phyloP scores from a whole-genome alignment of 208 protist genomes.

The Endotrypanum monterogeii region DNA sequence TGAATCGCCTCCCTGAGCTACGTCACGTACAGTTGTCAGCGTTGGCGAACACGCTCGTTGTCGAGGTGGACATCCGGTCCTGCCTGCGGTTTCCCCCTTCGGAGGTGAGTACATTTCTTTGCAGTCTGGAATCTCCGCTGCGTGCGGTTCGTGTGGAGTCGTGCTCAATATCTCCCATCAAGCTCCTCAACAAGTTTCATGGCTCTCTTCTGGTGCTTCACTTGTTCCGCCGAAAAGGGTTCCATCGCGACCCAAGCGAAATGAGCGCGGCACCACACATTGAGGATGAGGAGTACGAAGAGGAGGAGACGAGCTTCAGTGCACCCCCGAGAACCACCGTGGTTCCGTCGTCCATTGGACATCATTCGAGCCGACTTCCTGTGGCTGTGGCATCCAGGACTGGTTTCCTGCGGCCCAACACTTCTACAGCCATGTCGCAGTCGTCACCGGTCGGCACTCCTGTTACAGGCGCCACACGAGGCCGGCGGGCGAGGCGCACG shows the following conservation, averaged over 20 bases:
- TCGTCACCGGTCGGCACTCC: not conserved
- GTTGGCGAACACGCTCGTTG: constrained; percentile 4
- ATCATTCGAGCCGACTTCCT: not conserved
- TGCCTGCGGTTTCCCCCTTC: constrained; percentile 17
- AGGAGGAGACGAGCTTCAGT: constrained; percentile 5
- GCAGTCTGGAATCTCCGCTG: constrained; percentile 11
- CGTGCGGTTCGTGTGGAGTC: constrained; percentile 19
- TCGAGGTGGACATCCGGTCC: constrained; percentile 21
- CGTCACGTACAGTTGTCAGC: constrained; percentile 19
- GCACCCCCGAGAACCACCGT: not conserved
- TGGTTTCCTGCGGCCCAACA: not conserved
- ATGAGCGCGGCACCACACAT: not conserved
- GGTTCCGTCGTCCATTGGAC: not conserved
- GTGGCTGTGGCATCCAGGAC: not conserved
- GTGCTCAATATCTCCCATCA: constrained; percentile 4
- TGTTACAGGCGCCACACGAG: not conserved
- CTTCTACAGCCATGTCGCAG: too few relatives aligned
- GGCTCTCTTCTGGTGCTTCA: constrained; percentile 29
- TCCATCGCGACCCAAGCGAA: constrained; percentile 4
- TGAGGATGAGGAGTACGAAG: constrained; percentile 36
- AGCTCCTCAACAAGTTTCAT: constrained; percentile 20
- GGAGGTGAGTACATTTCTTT: constrained; percentile 10
- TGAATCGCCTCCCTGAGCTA: constrained; percentile 18
- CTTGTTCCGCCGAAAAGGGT: constrained; percentile 5
- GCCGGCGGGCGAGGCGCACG: not conserved